Conservation (phyloP, 257 asterid species). For the Jaltomata sinuosa region DNA sequence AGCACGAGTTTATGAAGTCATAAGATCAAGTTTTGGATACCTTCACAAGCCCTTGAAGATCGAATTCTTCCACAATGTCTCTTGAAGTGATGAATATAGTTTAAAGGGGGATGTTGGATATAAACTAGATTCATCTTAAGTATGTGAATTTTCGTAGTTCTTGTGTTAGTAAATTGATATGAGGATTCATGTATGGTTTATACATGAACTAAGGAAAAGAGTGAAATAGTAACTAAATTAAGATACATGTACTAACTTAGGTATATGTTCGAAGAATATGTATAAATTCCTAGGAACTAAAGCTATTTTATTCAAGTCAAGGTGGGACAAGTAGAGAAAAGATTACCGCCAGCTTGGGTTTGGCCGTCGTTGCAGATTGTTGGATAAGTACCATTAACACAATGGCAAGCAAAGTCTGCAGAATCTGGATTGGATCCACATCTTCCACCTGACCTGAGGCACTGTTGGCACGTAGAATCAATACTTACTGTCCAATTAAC, state of each 20-base stretch:
- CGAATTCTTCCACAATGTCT: background rate
- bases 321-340: background rate
- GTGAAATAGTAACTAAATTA: background rate
- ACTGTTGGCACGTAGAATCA: background rate
- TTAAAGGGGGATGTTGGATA: background rate
- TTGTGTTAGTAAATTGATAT: background rate
- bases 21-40: background rate
- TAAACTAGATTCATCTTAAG: background rate
- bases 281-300: background rate
- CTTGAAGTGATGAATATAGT: background rate
- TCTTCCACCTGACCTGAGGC: slow-evolving; percentile 26
- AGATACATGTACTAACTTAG: background rate
- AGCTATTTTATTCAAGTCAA: background rate
- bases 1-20: too few species aligned
- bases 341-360: background rate
- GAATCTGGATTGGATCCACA: slow-evolving; percentile 31
- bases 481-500: slow-evolving; percentile 27
- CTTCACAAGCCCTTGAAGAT: background rate
- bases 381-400: background rate
- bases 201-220: background rate
- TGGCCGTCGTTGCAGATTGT: background rate
- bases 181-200: background rate
- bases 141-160: background rate
- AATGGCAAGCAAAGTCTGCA: slow-evolving; percentile 24
- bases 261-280: background rate